phyloP scores from a whole-genome alignment of 345 rosid species.

The Arabis hirsuta region DNA sequence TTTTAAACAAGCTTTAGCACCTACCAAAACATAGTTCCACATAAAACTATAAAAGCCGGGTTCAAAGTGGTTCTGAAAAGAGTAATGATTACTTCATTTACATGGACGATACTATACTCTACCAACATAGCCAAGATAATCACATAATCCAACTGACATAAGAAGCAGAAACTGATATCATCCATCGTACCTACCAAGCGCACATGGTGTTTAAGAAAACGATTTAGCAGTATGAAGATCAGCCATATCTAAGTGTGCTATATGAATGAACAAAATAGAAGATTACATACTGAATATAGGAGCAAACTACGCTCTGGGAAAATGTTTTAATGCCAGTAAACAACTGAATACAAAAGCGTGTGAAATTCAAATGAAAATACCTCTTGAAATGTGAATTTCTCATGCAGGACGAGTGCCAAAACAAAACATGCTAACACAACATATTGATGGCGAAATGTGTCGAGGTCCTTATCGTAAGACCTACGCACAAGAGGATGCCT shows the following conservation, averaged over 20 bases:
- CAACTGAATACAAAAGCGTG: slow-evolving; percentile 19
- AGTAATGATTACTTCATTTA: neutral
- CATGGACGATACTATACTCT: neutral
- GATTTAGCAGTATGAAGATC: slow-evolving; percentile 9
- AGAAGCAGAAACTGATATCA: neutral
- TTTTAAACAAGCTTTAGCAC: slow-evolving; percentile 26
- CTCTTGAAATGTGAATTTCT: slow-evolving; percentile 84
- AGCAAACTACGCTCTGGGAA: slow-evolving; percentile 1
- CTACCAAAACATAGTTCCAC: slow-evolving; percentile 3
- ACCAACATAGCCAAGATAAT: slow-evolving; percentile 4
- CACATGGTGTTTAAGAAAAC: neutral
- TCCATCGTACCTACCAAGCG: neutral
- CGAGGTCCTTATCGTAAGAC: slow-evolving; percentile 79
- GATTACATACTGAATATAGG: slow-evolving; percentile 16
- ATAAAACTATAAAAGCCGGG: neutral
- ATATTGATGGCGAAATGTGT: slow-evolving; percentile 82
- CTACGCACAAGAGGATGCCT: slow-evolving; percentile 65
- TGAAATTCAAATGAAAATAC: slow-evolving; percentile 42
- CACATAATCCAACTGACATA: slow-evolving; percentile 5
- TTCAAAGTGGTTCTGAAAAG: slow-evolving; percentile 1
- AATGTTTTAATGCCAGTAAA: no score
- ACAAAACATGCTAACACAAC: slow-evolving; percentile 59
- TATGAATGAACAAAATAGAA: slow-evolving; percentile 15
- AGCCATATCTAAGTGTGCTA: neutral
- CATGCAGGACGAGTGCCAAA: slow-evolving; percentile 67